Conservation (phyloP, 345 rosid genomes). For the Syzygium aqueum region DNA sequence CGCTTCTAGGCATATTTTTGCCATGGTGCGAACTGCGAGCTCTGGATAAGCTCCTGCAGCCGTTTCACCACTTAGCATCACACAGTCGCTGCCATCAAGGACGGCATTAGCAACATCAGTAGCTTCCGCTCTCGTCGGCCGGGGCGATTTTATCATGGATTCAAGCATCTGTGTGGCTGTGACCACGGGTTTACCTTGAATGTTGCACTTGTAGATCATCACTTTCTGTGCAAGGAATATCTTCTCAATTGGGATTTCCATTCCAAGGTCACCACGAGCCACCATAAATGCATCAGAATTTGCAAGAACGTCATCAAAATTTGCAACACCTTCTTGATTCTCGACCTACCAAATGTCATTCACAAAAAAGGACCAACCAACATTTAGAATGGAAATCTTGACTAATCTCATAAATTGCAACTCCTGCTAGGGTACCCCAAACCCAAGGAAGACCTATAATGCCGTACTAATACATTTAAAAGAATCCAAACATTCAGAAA, state of each 20-base stretch:
- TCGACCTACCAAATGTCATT: conserved; percentile 46
- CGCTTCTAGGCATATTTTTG: conserved; percentile 87
- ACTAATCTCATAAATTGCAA: not conserved
- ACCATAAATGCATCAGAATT: conserved; percentile 97
- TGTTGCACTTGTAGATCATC: conserved; percentile 96
- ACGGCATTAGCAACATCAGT: conserved; percentile 98
- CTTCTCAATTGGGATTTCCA: conserved; percentile 98
- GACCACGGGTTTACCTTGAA: conserved; percentile 92
- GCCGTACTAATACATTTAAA: not conserved
- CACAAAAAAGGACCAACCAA: not conserved
- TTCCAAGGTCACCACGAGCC: conserved; percentile 96
- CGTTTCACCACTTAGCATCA: conserved; percentile 95
- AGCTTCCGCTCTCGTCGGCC: conserved; percentile 98
- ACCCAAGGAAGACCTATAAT: not conserved
- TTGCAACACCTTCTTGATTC: conserved; percentile 98
- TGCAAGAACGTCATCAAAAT: conserved; percentile 83
- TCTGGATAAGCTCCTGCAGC: conserved; percentile 99
- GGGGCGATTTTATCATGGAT: conserved; percentile 96
- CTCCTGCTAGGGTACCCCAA: not conserved
- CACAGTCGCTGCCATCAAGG: conserved; percentile 93
- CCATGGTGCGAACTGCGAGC: conserved; percentile 89
- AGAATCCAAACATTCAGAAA: not conserved
- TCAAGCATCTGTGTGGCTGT: conserved; percentile 92
- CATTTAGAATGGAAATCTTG: not conserved
- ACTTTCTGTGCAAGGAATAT: conserved; percentile 95